Evolutionary conservation across 257 asterid genomes (phyloP).

Genomic region (Nicotiana attenuata): DNA sequence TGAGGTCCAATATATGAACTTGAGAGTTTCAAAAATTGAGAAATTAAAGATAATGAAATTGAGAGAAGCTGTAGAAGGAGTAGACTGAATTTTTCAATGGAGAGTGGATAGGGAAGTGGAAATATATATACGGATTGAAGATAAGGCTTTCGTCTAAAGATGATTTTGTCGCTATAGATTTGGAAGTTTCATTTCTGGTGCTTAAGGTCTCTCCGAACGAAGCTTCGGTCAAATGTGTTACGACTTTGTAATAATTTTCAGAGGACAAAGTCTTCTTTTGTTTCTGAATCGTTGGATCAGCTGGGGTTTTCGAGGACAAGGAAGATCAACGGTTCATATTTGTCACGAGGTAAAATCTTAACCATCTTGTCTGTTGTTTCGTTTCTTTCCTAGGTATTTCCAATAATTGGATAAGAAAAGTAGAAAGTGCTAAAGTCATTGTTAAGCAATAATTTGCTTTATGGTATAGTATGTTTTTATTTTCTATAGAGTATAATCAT

Average conservation of each 20-base stretch:
- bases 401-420: not conserved
- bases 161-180: not conserved
- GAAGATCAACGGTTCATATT: not conserved
- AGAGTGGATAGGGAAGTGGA: not conserved
- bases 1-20: no score
- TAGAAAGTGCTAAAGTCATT: not conserved
- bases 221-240: not conserved
- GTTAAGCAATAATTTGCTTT: not conserved
- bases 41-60: no score
- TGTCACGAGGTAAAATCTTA: not conserved
- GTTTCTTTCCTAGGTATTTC: not conserved
- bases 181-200: not conserved
- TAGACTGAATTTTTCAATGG: not conserved
- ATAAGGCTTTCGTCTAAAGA: not conserved
- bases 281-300: not conserved
- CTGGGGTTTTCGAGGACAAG: not conserved
- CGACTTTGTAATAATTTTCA: not conserved
- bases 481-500: no score
- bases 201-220: not conserved
- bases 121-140: not conserved
- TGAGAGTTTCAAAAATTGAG: no score
- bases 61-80: no score
- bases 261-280: not conserved
- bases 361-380: not conserved
- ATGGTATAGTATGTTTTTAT: not conserved